Conservation (phyloP, 163 green algal genomes). For the Scenedesmus sp. region DNA sequence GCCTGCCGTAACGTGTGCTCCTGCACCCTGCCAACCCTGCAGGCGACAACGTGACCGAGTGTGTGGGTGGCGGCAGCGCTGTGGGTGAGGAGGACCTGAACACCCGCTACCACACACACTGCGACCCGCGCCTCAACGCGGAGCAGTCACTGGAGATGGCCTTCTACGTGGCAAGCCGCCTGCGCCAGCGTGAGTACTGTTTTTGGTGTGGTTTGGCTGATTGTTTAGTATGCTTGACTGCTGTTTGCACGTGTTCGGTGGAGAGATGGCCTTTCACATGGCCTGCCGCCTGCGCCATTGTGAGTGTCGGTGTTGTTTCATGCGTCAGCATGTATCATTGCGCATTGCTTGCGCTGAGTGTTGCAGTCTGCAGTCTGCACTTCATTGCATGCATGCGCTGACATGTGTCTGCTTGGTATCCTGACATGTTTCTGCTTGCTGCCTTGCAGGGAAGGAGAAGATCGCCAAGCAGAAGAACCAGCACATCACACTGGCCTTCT, state of each 20-base stretch:
- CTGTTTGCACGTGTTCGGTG: background rate
- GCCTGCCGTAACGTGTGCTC: background rate
- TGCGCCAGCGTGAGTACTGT: conserved; percentile 58
- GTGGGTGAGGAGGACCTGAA: conserved; percentile 89
- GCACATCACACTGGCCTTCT: conserved; percentile 28
- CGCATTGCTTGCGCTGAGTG: background rate
- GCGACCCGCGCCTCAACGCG: conserved; percentile 98
- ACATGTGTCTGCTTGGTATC: background rate
- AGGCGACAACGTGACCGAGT: conserved; percentile 93
- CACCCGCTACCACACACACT: conserved; percentile 98
- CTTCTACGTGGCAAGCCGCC: conserved; percentile 93
- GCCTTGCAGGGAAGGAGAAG: conserved; percentile 41
- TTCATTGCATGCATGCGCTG: background rate
- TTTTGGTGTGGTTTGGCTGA: background rate
- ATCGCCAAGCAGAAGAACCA: conserved; percentile 10
- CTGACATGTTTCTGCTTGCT: background rate
- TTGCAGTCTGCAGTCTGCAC: background rate
- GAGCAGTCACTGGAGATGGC: conserved; percentile 98
- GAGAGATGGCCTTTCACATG: conserved; percentile 99
- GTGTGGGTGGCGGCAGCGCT: conserved; percentile 75
- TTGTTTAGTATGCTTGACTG: background rate
- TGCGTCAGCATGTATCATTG: background rate
- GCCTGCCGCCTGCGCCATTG: conserved; percentile 57
- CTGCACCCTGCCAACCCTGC: background rate
- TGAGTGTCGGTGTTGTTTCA: background rate